Evolutionary conservation across 306 rosid species (phyloP).

Genomic region (Malus domestica): DNA sequence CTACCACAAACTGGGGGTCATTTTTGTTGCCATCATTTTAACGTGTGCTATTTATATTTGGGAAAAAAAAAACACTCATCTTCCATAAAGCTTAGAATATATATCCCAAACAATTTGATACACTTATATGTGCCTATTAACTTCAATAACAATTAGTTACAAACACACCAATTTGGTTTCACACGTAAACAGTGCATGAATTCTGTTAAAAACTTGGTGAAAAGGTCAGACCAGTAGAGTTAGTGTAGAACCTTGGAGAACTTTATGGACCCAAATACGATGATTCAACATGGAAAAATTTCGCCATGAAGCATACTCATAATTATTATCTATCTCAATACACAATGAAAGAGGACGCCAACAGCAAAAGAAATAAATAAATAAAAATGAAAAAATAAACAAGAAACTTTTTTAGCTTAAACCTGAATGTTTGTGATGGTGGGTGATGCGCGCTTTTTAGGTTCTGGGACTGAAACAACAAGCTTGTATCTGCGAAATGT

Average conservation of each 20-base stretch:
- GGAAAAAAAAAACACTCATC: no score
- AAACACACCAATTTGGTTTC: no score
- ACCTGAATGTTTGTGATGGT: constrained; percentile 93
- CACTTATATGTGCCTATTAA: no score
- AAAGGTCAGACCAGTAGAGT: not conserved
- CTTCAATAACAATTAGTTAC: no score
- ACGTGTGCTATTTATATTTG: no score
- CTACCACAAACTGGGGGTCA: no score
- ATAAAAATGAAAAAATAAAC: not conserved
- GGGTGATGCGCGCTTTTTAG: constrained; percentile 78
- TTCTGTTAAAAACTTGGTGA: no score
- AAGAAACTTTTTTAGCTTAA: not conserved
- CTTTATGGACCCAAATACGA: not conserved
- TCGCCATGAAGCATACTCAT: not conserved
- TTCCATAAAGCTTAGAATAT: no score
- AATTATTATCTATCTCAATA: not conserved
- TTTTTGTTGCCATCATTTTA: no score
- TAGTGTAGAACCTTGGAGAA: not conserved
- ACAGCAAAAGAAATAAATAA: not conserved
- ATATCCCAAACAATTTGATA: no score
- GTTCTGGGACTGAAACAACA: constrained; percentile 87
- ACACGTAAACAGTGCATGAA: no score
- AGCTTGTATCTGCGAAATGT: constrained; percentile 74
- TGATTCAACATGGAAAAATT: not conserved
- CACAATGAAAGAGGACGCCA: not conserved